Percentiles rank a stretch among this genome's conserved stretches.
These are phyloP conservation scores for Tetragonia tetragonoides DNA, from an alignment of 148 eudicot species.

Conservation along the genomic window DNA sequence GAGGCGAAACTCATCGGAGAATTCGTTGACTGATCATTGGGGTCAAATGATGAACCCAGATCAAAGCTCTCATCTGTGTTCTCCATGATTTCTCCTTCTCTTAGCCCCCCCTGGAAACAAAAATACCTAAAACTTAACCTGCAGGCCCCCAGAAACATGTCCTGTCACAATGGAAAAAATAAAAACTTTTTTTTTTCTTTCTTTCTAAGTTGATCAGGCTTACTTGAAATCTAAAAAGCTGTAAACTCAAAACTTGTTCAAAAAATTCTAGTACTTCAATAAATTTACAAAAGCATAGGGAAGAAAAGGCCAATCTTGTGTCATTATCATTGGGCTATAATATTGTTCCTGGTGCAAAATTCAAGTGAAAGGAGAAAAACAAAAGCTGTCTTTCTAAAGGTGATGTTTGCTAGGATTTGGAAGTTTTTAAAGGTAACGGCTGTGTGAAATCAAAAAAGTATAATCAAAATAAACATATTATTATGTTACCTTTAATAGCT, in stretches of 20 bases:
- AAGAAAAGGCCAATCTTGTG: constrained; percentile 34
- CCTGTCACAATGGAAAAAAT: not conserved
- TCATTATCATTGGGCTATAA: constrained; percentile 33
- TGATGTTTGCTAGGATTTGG: constrained; percentile 24
- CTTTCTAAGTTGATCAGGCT: no score
- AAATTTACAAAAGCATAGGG: constrained; percentile 31
- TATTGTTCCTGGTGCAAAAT: constrained; percentile 20
- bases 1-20: constrained; percentile 47
- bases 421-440: constrained; percentile 34
- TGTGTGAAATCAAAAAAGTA: not conserved
- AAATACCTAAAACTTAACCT: constrained; percentile 29
- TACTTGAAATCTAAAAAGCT: not conserved
- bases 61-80: constrained; percentile 50
- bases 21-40: constrained; percentile 42
- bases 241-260: constrained; percentile 15
- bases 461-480: constrained; percentile 17
- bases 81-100: constrained; percentile 35
- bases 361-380: constrained; percentile 9
- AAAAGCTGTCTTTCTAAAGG: constrained; percentile 14
- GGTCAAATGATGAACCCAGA: constrained; percentile 41
- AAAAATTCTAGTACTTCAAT: constrained; percentile 6
- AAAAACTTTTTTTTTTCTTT: no score
- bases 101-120: constrained; percentile 25
- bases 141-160: constrained; percentile 30
- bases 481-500: constrained; percentile 40